These are phyloP conservation scores for Notholithocarpus densiflorus DNA, from an alignment of 306 rosid genomes.

Conservation along the genomic window DNA sequence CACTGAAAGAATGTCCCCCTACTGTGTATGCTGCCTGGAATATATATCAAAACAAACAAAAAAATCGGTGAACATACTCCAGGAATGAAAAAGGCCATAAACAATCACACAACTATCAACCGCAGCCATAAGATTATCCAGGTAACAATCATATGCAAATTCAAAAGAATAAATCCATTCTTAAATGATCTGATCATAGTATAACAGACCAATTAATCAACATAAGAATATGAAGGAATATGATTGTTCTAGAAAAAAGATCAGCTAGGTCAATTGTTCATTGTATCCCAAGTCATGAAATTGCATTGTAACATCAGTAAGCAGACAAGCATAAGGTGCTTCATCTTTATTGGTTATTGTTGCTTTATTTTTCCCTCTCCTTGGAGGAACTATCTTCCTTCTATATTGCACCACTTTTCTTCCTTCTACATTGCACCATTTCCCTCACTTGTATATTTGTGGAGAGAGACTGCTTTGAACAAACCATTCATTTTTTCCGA, in stretches of 20 bases:
- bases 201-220: neutral
- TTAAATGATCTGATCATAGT: neutral
- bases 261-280: neutral
- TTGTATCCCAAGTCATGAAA: neutral
- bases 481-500: neutral
- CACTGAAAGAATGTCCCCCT: constrained; percentile 71
- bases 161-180: neutral
- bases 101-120: neutral
- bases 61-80: neutral
- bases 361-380: neutral
- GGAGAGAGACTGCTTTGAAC: neutral
- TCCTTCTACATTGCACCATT: no score
- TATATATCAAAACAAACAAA: neutral
- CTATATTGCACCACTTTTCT: no score
- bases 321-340: neutral
- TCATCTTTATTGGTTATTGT: neutral
- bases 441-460: no score
- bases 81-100: neutral
- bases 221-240: neutral
- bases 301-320: neutral
- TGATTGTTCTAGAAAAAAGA: neutral
- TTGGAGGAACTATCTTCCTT: neutral
- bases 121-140: neutral
- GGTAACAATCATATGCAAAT: neutral
- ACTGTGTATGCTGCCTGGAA: constrained; percentile 68